Evolutionary conservation across 495 filamentous ascomycete species (phyloP).

Genomic region (Aspergillus incahuasiensis): DNA sequence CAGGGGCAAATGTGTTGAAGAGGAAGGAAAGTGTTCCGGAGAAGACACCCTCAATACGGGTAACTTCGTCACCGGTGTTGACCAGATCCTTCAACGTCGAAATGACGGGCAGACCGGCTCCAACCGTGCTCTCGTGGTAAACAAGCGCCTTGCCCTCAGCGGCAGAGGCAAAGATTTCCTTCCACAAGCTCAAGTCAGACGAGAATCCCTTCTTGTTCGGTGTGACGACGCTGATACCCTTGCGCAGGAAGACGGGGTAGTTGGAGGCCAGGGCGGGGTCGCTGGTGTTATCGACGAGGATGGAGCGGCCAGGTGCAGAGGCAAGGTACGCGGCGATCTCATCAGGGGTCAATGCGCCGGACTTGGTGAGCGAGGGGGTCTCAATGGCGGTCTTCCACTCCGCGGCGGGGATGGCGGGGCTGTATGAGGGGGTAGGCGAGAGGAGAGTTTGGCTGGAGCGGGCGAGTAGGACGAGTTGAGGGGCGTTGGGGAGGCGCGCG

Average conservation of each 20-base stretch:
- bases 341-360: conserved; percentile 49
- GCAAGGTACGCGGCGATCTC: conserved; percentile 68
- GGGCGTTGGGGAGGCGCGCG: conserved; percentile 52
- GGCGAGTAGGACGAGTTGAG: conserved; percentile 73
- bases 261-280: conserved; percentile 69
- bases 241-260: conserved; percentile 72
- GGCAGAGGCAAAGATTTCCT: conserved; percentile 68
- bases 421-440: conserved; percentile 41
- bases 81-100: conserved; percentile 86
- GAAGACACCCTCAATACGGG: conserved; percentile 91
- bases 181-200: conserved; percentile 67
- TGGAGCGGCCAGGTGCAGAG: conserved; percentile 61
- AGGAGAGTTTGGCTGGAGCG: conserved; percentile 75
- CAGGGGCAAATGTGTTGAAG: conserved; percentile 89
- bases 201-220: conserved; percentile 98
- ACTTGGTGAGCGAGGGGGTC: conserved; percentile 49
- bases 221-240: conserved; percentile 84
- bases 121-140: conserved; percentile 91
- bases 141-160: conserved; percentile 62
- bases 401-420: conserved; percentile 47
- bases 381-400: conserved; percentile 53
- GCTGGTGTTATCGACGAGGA: conserved; percentile 93
- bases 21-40: conserved; percentile 94
- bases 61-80: conserved; percentile 82
- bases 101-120: conserved; percentile 86